Evolutionary conservation across 495 filamentous ascomycete genomes (phyloP).

Genomic region (Bathelium albidoporum): DNA sequence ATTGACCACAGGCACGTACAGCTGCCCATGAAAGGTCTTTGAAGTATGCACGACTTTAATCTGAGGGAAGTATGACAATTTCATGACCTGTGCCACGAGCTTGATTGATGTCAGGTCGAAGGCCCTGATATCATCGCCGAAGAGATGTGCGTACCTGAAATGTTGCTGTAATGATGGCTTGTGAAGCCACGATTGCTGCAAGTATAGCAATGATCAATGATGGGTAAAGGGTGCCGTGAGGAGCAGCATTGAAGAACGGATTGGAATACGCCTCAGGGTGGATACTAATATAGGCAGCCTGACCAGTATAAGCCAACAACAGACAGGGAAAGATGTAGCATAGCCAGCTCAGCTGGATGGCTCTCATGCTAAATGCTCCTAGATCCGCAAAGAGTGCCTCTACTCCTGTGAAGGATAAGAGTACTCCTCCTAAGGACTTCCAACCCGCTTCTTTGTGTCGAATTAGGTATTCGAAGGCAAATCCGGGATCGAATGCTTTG

Average conservation of each 20-base stretch:
- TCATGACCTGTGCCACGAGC: constrained; percentile 60
- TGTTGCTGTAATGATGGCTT: constrained; percentile 63
- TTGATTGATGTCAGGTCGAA: constrained; percentile 16
- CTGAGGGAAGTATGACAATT: constrained; percentile 61
- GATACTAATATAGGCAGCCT: constrained; percentile 57
- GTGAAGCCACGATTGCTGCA: constrained; percentile 60
- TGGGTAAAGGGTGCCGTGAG: constrained; percentile 55
- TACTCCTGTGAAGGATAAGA: constrained; percentile 64
- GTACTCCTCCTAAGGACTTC: constrained; percentile 54
- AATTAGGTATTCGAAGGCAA: constrained; percentile 18
- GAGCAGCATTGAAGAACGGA: constrained; percentile 57
- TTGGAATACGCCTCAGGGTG: constrained; percentile 52
- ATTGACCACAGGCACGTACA: constrained; percentile 61
- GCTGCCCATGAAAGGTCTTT: constrained; percentile 51
- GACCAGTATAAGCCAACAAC: constrained; percentile 59
- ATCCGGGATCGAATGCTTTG: constrained; percentile 20
- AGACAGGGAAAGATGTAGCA: constrained; percentile 55
- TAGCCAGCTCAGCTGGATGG: constrained; percentile 59
- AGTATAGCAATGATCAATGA: constrained; percentile 54
- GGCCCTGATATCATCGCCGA: not conserved
- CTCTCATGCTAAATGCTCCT: constrained; percentile 51
- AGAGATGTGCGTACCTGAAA: constrained; percentile 38
- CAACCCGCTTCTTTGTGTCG: constrained; percentile 43
- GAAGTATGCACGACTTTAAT: constrained; percentile 59
- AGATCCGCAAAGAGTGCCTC: constrained; percentile 67